Evolutionary conservation across 2,329 filamentous ascomycete species (phyloP), one percentile per base, ranked within the genome.

Genomic region (Eurotiales sp.): DNA sequence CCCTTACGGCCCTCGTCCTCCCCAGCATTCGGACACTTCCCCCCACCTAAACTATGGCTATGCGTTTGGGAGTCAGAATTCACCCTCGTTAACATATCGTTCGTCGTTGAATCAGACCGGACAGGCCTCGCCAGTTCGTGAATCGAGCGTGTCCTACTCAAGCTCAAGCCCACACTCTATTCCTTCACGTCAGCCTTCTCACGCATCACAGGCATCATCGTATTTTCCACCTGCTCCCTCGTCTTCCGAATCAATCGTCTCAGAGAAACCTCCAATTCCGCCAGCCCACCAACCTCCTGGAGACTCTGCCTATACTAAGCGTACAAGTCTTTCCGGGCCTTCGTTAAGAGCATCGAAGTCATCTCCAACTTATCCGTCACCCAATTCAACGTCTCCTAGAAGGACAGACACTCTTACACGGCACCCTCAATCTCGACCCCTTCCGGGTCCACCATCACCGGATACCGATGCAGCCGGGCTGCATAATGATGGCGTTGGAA

Each of bases 391-490:
- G 54, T 75, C 74, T 1, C 77, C 77, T 14, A 72, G 76, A 50
- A 72, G 77, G 56, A 75, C 73, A 2, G 74, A 77, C 56, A 81
- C 80, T 0, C 60, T 78, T 7, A 77, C 74, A 19, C 76, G 80
- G 49, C 80, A 84, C 63, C 80, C 78, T 7, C 76, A 80, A 43
- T 66, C 78, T 8, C 72, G 82, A 21, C 81, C 82, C 29, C 70
- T 84, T n/a, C 82, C 82, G 2, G 79, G 79, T 0, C 77, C 78
- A 8, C 80, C 81, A 1, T 60, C 71, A 34, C 30, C 34, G 14
- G 45, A 47, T 43, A 21, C 41, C 19, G 46, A 37, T 7, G 77
- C 78, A 25, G 70, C 70, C 2, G 74, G 76, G 19, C 60, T 60
- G 39, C 55, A 54, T 7, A 63, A 61, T n/a, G n/a, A n/a, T 46